Conservation (phyloP, 23 red algal genomes). For the Gracilariopsis chorda region DNA sequence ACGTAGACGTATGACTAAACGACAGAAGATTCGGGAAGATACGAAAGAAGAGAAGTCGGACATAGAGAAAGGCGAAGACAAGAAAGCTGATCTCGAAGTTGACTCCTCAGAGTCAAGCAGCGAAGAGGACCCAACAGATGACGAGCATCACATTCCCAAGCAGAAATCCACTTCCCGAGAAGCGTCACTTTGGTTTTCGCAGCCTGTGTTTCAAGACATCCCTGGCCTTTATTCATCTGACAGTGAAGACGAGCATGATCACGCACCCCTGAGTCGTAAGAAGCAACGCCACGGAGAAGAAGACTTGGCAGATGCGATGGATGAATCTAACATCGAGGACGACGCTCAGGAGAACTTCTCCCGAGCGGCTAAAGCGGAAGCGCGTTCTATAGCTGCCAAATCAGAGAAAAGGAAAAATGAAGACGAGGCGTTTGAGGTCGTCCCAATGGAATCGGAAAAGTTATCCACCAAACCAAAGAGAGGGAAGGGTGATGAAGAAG, state of each 20-base stretch:
- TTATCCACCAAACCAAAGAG: neutral
- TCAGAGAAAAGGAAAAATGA: neutral
- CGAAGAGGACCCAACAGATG: constrained; percentile 19
- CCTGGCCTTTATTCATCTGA: constrained; percentile 24
- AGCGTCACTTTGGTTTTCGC: constrained; percentile 69
- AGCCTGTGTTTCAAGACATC: constrained; percentile 66
- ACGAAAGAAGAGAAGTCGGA: neutral
- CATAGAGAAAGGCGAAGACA: neutral
- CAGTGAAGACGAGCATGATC: neutral
- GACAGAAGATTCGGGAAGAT: neutral
- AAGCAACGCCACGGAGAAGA: neutral
- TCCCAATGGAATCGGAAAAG: constrained; percentile 2
- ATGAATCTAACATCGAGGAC: neutral
- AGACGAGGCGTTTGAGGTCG: constrained; percentile 42
- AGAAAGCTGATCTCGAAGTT: constrained; percentile 17
- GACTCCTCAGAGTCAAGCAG: constrained; percentile 46
- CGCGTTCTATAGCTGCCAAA: neutral
- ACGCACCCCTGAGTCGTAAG: too few species aligned
- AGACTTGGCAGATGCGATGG: neutral
- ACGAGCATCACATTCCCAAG: neutral
- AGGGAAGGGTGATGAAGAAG: neutral
- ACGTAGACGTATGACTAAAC: constrained; percentile 27
- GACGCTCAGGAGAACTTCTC: constrained; percentile 13
- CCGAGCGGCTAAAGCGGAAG: constrained; percentile 32
- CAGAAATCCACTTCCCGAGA: constrained; percentile 15